These are phyloP conservation scores for Crithidia bombi DNA, from an alignment of 208 protist genomes.

Conservation along the genomic window DNA sequence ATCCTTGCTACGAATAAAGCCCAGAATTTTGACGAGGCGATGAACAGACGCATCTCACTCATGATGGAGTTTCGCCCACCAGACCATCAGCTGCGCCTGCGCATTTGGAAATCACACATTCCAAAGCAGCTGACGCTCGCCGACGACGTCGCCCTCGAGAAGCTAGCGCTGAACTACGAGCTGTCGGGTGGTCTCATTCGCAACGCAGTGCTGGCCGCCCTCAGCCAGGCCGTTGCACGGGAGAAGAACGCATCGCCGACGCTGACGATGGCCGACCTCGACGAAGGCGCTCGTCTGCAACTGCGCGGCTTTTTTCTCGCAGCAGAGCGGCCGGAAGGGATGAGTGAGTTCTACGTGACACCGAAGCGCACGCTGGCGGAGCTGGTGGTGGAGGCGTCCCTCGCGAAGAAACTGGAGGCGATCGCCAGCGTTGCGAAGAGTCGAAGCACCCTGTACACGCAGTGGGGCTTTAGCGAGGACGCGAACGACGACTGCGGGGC, in stretches of 20 bases:
- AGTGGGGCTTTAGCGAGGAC: conserved; percentile 89
- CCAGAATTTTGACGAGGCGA: conserved; percentile 91
- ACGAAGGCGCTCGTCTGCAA: conserved; percentile 80
- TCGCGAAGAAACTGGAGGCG: conserved; percentile 48
- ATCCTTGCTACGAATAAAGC: conserved; percentile 92
- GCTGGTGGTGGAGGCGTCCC: conserved; percentile 64
- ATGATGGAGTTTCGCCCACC: conserved; percentile 92
- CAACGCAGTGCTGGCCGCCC: conserved; percentile 88
- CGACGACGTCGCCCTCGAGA: conserved; percentile 72
- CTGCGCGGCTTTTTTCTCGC: conserved; percentile 90
- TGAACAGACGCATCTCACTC: conserved; percentile 93
- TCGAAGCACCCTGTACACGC: conserved; percentile 82
- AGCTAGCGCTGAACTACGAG: conserved; percentile 87
- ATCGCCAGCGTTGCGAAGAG: conserved; percentile 79
- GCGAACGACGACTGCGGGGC: conserved; percentile 35
- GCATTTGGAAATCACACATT: conserved; percentile 87
- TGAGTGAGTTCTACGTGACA: conserved; percentile 69
- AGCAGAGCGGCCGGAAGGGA: conserved; percentile 48
- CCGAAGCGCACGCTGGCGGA: conserved; percentile 77
- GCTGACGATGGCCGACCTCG: conserved; percentile 75
- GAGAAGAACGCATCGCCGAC: conserved; percentile 68
- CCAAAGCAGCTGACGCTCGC: conserved; percentile 51
- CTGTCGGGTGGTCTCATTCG: conserved; percentile 92
- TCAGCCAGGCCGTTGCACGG: conserved; percentile 80
- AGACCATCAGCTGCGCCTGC: conserved; percentile 84